phyloP scores from a whole-genome alignment of 345 rosid genomes.

The Syzygium aqueum region DNA sequence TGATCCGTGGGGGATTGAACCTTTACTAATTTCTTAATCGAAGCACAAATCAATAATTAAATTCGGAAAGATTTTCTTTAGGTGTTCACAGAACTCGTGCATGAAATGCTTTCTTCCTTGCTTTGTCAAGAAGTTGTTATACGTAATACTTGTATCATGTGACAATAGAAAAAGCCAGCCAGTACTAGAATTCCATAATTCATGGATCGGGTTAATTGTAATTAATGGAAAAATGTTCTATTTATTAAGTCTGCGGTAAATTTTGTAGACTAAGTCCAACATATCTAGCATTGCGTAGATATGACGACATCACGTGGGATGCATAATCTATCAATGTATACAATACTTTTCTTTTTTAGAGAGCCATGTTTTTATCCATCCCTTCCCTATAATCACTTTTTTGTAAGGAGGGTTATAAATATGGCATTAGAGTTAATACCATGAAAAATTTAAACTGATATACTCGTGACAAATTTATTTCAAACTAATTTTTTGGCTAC shows the following conservation, averaged over 20 bases:
- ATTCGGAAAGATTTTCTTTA: background rate
- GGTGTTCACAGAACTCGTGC: background rate
- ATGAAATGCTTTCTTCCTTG: background rate
- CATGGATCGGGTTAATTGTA: no score
- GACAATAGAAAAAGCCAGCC: background rate
- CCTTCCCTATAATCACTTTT: no score
- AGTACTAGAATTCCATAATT: no score
- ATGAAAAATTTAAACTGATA: no score
- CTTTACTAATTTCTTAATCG: background rate
- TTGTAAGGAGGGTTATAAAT: background rate
- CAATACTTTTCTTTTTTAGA: background rate
- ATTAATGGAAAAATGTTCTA: background rate
- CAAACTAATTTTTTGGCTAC: no score
- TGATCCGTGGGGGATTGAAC: no score
- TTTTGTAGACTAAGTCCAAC: no score
- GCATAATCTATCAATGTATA: background rate
- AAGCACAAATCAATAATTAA: background rate
- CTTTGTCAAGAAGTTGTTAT: background rate
- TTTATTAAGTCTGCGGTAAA: background rate
- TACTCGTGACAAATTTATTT: no score
- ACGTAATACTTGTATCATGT: background rate
- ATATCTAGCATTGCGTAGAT: rapidly evolving
- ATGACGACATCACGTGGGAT: rapidly evolving
- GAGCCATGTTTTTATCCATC: background rate
- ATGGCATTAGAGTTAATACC: no score